phyloP scores from a whole-genome alignment of 495 filamentous ascomycete genomes.

The Lentithecium fluviatile region DNA sequence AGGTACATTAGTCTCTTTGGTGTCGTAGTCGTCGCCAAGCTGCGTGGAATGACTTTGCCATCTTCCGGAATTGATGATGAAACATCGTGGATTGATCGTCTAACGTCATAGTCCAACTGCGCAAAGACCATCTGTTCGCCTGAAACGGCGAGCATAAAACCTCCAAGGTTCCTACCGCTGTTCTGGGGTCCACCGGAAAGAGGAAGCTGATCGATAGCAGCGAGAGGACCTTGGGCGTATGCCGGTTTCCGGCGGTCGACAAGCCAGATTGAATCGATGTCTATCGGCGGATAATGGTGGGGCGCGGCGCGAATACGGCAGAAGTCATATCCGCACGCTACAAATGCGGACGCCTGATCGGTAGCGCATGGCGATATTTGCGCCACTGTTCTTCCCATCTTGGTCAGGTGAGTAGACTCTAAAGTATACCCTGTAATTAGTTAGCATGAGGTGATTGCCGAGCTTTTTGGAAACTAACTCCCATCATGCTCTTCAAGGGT shows the following conservation, averaged over 20 bases:
- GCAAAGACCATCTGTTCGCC: constrained; percentile 52
- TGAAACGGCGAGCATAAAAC: constrained; percentile 26
- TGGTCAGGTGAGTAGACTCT: not conserved
- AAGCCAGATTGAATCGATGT: constrained; percentile 39
- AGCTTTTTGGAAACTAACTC: too few species aligned
- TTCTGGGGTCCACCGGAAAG: not conserved
- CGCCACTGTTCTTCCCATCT: constrained; percentile 24
- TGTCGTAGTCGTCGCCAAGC: constrained; percentile 49
- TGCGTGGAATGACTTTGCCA: constrained; percentile 52
- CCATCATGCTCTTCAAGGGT: too few species aligned
- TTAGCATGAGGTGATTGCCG: not conserved
- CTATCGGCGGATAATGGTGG: not conserved
- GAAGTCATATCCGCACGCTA: constrained; percentile 30
- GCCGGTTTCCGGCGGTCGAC: constrained; percentile 28
- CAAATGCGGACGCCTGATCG: constrained; percentile 28
- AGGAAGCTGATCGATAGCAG: constrained; percentile 32
- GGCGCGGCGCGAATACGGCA: constrained; percentile 14
- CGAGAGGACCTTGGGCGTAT: constrained; percentile 30
- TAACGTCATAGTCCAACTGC: constrained; percentile 47
- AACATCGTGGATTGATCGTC: constrained; percentile 12
- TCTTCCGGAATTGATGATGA: not conserved
- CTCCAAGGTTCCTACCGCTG: constrained; percentile 35
- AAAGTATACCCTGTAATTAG: not conserved
- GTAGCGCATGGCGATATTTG: constrained; percentile 7
- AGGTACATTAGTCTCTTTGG: constrained; percentile 58